phyloP scores from a whole-genome alignment of 805 yeast species.

The Zygosaccharomyces bailii region DNA sequence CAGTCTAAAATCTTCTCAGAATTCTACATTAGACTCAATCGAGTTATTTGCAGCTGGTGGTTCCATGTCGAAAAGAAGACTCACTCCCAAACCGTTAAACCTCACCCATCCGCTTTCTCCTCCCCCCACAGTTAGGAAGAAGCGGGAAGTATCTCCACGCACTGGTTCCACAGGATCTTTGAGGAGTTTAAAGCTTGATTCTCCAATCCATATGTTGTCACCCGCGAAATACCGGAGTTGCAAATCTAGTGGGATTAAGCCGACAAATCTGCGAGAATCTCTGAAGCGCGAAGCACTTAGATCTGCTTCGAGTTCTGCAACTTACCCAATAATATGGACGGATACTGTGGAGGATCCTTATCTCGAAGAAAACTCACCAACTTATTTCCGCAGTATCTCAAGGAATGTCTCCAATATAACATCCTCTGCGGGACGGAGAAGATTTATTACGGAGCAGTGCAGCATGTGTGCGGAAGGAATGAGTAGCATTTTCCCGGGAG shows the following conservation, averaged over 20 bases:
- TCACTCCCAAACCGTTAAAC: slow-evolving; percentile 26
- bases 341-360: slow-evolving; percentile 20
- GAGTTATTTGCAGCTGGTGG: slow-evolving; percentile 13
- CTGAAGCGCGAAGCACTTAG: slow-evolving; percentile 3
- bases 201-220: slow-evolving; percentile 13
- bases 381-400: slow-evolving; percentile 16
- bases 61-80: slow-evolving; percentile 18
- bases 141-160: not conserved
- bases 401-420: slow-evolving; percentile 17
- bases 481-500: slow-evolving; percentile 40
- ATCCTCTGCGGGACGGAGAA: slow-evolving; percentile 23
- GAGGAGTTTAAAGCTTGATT: slow-evolving; percentile 8
- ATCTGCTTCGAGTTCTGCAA: slow-evolving; percentile 9
- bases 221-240: slow-evolving; percentile 4
- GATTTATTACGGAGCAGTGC: slow-evolving; percentile 35
- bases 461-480: slow-evolving; percentile 46
- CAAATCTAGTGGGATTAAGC: slow-evolving; percentile 4
- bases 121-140: slow-evolving; percentile 24
- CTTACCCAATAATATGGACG: slow-evolving; percentile 14
- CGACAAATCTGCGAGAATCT: slow-evolving; percentile 7
- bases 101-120: slow-evolving; percentile 25
- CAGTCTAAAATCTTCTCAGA: slow-evolving; percentile 12
- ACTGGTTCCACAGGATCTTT: slow-evolving; percentile 2
- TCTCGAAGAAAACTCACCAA: slow-evolving; percentile 28
- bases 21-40: slow-evolving; percentile 6